Base-by-base conservation (phyloP, 306 rosid genomes). In the Cucurbita maxima region DNA sequence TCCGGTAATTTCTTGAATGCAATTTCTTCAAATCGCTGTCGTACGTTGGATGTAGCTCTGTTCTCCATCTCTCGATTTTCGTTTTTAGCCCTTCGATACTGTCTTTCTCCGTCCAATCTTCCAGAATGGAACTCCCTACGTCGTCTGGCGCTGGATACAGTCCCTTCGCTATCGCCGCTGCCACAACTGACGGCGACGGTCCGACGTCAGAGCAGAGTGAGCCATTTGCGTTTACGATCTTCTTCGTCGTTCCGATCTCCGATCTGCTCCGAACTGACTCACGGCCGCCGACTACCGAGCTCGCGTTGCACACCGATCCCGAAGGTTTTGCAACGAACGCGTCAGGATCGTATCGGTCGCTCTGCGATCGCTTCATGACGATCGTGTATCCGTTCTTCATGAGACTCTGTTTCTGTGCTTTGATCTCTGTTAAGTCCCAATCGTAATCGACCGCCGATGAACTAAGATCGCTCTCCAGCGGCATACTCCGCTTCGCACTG, bases 41-140 rank as follows among this genome's bases (percentile, higher is more conserved):
- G 38, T 77, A 84, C 36, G 84, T 77, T 4, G 96, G 87, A 0
- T 89, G 85, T 2, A 88, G 71, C 81, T 89, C 96, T 11, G 78
- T 73, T 59, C 85, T 72, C 98, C 98, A 94, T 57, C 86, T 76
- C 73, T 85, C 88, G 0, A 90, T 90, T 82, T 93, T 93, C 10
- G 88, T 84, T 79, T 76, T 88, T 30, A 90, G 75, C 48, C 86
- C 90, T 45, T 86, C 94, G 6, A 82, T 74, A 30, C 84, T 76
- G 9, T 72, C 87, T 12, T 79, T 59, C 77, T 83, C 89, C 41
- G 85, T 60, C 94, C 97, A 87, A 2, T 77, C 95, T 3, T 85
- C 94, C 44, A 82, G 9, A 22, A 57, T 34, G 3, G 88, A 83
- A 59, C 82, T 86, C 8, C 79, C 83, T 0, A 59, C 40, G 36